These are phyloP conservation scores for Cyberlindnera maclurae DNA, from an alignment of 805 yeast species.

Conservation along the genomic window DNA sequence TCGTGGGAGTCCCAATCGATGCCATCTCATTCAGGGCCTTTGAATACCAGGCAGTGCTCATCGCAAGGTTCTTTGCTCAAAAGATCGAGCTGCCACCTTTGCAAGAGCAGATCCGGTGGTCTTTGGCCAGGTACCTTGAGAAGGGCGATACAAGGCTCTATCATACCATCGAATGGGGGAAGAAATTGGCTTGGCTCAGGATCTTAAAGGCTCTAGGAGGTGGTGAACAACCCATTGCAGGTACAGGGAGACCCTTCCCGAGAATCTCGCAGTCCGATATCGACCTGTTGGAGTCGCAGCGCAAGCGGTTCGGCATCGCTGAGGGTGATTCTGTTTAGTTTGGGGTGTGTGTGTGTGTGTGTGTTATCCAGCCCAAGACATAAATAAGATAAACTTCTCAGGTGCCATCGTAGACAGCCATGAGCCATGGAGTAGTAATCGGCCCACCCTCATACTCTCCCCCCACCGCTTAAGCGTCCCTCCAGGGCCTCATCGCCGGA, in stretches of 20 bases:
- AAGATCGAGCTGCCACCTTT: conserved; percentile 25
- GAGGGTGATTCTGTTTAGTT: too few relatives aligned
- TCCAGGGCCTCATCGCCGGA: too few relatives aligned
- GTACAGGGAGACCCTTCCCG: conserved; percentile 21
- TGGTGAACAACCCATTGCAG: conserved; percentile 11
- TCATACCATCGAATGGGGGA: conserved; percentile 31
- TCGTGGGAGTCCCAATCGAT: conserved; percentile 32
- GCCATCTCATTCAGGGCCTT: conserved; percentile 34
- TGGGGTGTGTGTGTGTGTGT: too few relatives aligned
- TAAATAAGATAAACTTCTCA: too few relatives aligned
- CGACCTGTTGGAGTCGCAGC: too few relatives aligned
- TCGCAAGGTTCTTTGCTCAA: conserved; percentile 28
- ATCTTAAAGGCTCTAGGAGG: conserved; percentile 25
- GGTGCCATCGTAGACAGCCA: too few relatives aligned
- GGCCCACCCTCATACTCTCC: too few relatives aligned
- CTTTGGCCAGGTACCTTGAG: conserved; percentile 18
- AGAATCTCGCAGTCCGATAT: too few relatives aligned
- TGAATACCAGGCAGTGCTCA: conserved; percentile 34
- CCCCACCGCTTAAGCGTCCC: too few relatives aligned
- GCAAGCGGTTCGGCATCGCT: too few relatives aligned
- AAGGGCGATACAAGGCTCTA: conserved; percentile 26
- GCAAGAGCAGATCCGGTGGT: conserved; percentile 28
- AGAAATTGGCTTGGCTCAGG: conserved; percentile 25
- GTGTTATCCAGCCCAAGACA: too few relatives aligned
- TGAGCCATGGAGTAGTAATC: too few relatives aligned